Conservation (phyloP, 306 rosid species). For the Quercus mongolica region DNA sequence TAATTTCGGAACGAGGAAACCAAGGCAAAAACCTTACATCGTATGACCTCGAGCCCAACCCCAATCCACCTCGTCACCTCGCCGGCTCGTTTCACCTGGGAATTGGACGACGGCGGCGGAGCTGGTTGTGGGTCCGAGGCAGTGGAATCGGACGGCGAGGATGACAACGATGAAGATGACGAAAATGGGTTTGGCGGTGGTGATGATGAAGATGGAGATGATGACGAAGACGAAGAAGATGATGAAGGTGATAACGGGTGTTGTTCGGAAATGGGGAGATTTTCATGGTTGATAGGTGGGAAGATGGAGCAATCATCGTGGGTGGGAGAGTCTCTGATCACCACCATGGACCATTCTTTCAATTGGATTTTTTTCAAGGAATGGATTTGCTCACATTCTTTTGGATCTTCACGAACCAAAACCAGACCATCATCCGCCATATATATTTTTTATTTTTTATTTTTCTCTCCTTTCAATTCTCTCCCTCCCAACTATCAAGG, state of each 20-base stretch:
- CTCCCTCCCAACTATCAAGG: neutral
- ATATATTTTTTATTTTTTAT: neutral
- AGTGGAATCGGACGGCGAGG: neutral
- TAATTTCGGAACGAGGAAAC: conserved; percentile 8
- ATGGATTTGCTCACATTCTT: neutral
- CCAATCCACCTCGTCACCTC: neutral
- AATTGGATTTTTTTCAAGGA: neutral
- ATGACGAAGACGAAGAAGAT: neutral
- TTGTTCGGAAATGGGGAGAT: conserved; percentile 25
- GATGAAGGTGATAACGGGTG: conserved; percentile 3
- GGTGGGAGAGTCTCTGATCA: conserved; percentile 30
- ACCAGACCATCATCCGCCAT: neutral
- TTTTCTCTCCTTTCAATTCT: too few relatives aligned
- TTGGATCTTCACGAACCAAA: neutral
- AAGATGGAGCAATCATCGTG: conserved; percentile 30
- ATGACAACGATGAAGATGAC: neutral
- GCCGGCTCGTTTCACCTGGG: neutral
- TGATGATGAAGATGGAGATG: neutral
- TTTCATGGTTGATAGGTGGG: conserved; percentile 54
- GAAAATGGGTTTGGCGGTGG: neutral
- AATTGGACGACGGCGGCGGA: conserved; percentile 5
- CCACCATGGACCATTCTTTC: conserved; percentile 38
- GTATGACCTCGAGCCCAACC: neutral
- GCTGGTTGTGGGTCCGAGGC: neutral
- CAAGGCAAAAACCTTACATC: neutral